Base-by-base conservation (phyloP, 2,329 filamentous ascomycete genomes). In the Claviceps sp. region DNA sequence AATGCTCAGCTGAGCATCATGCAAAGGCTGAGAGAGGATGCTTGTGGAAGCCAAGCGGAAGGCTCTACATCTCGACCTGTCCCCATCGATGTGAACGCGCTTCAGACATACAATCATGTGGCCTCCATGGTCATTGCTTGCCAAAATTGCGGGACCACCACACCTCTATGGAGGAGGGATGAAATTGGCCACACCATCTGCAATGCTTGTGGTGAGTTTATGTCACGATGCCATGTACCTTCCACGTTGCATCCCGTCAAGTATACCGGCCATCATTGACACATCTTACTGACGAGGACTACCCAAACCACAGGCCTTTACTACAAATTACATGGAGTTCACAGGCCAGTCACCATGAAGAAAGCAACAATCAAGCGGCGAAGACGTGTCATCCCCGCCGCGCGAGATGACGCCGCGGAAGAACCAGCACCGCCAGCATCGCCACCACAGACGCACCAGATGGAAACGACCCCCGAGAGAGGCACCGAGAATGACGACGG, bases 321-420 rank as follows among this genome's bases (percentile, higher is more conserved):
- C 67, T 89, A 94, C 72, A 97, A 97, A 68, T 81, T 98, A 2
- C 93, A 98, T 65, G 90, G 90, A 51, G 83, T 89, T 34, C 91
- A 96, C 67, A 80, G 93, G 43, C 93, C 93, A 0, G 88, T 93
- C 5, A 89, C 89, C n/a, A 97, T 98, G 93, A 98, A 97, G 69
- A 97, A 96, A 68, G 86, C 89, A 3, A 87, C 95, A 26, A 98
- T 98, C 66, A 97, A 98, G 69, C 81, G 93, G 56, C 79, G 93
- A 55, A 97, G 97, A 74, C 84, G 93, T 54, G 89, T 97, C 5
- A 90, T 97, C 44, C 90, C 91, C 17, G 89, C 87, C 17, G 72
- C 80, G 26, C 72, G 77, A 48, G 75, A 73, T 60, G 70, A 71
- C 37, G 68, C 74, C 48, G 65, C 70, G 46, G 71, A 75, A 39